A percentile compares a stretch with the other conserved stretches of the same genome.
Evolutionary conservation across 768 basidiomycete species (phyloP).

Genomic region (Tylopilus sp.): DNA sequence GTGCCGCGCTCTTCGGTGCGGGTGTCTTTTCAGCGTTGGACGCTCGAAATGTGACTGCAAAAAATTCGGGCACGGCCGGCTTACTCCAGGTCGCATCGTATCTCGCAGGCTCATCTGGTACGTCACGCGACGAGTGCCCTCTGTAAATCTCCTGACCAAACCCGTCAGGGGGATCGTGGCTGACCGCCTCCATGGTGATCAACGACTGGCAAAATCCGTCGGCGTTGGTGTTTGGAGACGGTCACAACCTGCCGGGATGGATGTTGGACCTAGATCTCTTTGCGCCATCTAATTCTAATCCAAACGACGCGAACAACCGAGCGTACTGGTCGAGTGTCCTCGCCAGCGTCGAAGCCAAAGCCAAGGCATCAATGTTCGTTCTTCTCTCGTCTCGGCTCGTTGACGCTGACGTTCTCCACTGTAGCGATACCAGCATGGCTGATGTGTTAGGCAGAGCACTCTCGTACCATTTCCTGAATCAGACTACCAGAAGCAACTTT

Average conservation of each 20-base stretch:
- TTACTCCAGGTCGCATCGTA: constrained; percentile 71
- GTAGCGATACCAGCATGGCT: constrained; percentile 59
- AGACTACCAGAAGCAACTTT: constrained; percentile 56
- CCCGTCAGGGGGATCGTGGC: constrained; percentile 59
- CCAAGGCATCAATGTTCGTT: constrained; percentile 49
- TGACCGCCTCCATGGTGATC: constrained; percentile 57
- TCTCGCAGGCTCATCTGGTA: constrained; percentile 63
- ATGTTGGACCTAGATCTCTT: constrained; percentile 53
- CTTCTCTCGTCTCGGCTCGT: neutral
- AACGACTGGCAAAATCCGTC: constrained; percentile 60
- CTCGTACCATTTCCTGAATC: constrained; percentile 71
- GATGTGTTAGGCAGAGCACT: constrained; percentile 65
- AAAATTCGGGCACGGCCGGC: constrained; percentile 59
- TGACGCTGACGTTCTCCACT: neutral
- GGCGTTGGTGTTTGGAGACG: constrained; percentile 60
- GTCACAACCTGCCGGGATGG: constrained; percentile 48
- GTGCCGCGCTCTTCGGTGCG: constrained; percentile 66
- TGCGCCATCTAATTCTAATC: constrained; percentile 48
- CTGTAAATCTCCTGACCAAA: neutral
- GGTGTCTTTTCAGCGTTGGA: constrained; percentile 58
- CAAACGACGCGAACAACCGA: constrained; percentile 46
- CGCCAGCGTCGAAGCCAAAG: constrained; percentile 55
- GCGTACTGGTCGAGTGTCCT: constrained; percentile 53
- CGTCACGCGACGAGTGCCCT: constrained; percentile 4
- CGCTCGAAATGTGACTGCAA: constrained; percentile 55